Conservation (phyloP, 164 flowering plant genomes). For the Piper betle region DNA sequence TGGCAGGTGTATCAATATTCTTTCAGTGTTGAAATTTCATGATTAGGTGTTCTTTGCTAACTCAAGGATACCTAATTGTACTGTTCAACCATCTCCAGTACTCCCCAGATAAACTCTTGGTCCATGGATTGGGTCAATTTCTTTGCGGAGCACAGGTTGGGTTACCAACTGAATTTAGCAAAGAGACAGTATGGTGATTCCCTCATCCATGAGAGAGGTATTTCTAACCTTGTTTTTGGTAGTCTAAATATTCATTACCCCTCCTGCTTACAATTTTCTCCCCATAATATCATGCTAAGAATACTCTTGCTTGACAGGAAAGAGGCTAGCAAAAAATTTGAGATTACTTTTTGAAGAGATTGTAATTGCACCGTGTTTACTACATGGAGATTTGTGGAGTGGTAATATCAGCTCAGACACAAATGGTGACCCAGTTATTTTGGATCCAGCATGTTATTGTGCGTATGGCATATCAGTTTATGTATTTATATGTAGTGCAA, state of each 20-base stretch:
- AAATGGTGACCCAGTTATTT: slow-evolving; percentile 86
- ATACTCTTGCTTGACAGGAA: slow-evolving; percentile 34
- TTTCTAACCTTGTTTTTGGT: not conserved
- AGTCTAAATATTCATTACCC: no score
- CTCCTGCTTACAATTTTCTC: no score
- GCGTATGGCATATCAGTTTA: slow-evolving; percentile 18
- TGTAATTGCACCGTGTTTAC: slow-evolving; percentile 74
- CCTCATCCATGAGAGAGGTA: slow-evolving; percentile 76
- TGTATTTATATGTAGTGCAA: no score
- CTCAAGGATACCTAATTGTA: not conserved
- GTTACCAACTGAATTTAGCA: slow-evolving; percentile 79
- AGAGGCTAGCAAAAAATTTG: slow-evolving; percentile 63
- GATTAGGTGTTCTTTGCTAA: not conserved
- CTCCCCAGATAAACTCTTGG: slow-evolving; percentile 95
- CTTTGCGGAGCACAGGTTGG: slow-evolving; percentile 78
- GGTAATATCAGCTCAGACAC: slow-evolving; percentile 81
- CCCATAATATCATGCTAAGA: not conserved
- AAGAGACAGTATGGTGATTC: slow-evolving; percentile 66
- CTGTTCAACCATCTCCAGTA: slow-evolving; percentile 27
- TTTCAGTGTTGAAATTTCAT: not conserved
- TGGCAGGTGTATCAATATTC: slow-evolving; percentile 53
- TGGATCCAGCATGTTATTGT: slow-evolving; percentile 98
- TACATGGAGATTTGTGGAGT: slow-evolving; percentile 98
- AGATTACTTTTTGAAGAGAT: slow-evolving; percentile 62
- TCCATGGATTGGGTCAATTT: slow-evolving; percentile 78